A percentile compares a stretch with the other conserved stretches of the same genome.
Conservation (phyloP, 2,329 filamentous ascomycete genomes). For the Akanthomyces muscarius region DNA sequence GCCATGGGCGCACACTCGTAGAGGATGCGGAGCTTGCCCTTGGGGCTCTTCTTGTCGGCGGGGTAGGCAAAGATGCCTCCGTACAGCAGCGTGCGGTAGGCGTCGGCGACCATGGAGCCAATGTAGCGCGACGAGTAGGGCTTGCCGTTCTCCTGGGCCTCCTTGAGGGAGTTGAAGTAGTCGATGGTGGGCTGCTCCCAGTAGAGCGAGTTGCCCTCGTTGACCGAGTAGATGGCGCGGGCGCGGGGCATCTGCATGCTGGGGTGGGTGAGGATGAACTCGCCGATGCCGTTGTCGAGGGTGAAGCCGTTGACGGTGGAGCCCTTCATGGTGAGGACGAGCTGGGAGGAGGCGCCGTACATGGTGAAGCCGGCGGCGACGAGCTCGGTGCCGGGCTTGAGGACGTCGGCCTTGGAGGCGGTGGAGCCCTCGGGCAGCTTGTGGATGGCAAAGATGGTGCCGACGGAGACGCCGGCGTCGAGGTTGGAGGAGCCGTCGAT, state of each 20-base stretch:
- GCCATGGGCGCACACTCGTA: slow-evolving; percentile 99
- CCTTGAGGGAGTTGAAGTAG: slow-evolving; percentile 89
- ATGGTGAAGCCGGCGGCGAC: slow-evolving; percentile 98
- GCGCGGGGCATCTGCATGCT: slow-evolving; percentile 81
- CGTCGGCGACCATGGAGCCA: slow-evolving; percentile 96
- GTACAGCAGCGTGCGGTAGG: slow-evolving; percentile 91
- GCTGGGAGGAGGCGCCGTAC: slow-evolving; percentile 95
- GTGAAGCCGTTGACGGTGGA: slow-evolving; percentile 96
- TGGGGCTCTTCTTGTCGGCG: slow-evolving; percentile 95
- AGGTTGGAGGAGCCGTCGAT: slow-evolving; percentile 98
- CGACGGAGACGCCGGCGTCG: slow-evolving; percentile 94
- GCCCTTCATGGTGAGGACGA: slow-evolving; percentile 95
- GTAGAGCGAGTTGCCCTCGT: slow-evolving; percentile 97
- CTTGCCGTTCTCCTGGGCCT: slow-evolving; percentile 68
- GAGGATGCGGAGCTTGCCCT: slow-evolving; percentile 94
- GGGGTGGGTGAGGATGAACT: slow-evolving; percentile 98
- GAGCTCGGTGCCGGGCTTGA: slow-evolving; percentile 85
- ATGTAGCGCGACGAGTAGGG: slow-evolving; percentile 96
- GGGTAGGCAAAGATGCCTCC: slow-evolving; percentile 98
- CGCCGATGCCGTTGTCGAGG: slow-evolving; percentile 90
- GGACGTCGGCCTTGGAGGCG: slow-evolving; percentile 78
- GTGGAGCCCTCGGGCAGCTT: slow-evolving; percentile 74
- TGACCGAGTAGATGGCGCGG: slow-evolving; percentile 91
- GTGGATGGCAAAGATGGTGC: slow-evolving; percentile 94
- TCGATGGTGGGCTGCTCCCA: slow-evolving; percentile 84